Evolutionary conservation across 2,329 filamentous ascomycete genomes (phyloP).

Genomic region (Epicoccum nigrum): DNA sequence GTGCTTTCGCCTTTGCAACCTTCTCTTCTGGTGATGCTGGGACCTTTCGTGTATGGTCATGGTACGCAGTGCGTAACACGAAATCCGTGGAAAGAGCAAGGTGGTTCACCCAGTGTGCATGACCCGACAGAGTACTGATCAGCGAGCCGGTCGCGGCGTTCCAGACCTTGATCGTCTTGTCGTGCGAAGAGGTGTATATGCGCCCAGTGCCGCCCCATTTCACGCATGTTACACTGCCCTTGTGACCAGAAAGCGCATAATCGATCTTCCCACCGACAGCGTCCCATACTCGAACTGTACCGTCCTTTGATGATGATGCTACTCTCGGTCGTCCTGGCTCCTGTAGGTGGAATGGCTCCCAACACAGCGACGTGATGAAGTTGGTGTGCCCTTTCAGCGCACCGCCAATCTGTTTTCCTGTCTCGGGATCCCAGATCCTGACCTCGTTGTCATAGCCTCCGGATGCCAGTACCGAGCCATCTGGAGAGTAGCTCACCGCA

Average conservation of each 20-base stretch:
- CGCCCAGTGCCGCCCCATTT: slow-evolving; percentile 88
- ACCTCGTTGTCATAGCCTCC: slow-evolving; percentile 93
- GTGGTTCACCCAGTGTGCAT: slow-evolving; percentile 96
- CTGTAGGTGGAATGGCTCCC: slow-evolving; percentile 93
- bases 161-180: slow-evolving; percentile 94
- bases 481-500: slow-evolving; percentile 84
- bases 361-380: slow-evolving; percentile 85
- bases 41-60: slow-evolving; percentile 76
- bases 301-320: slow-evolving; percentile 88
- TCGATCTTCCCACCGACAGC: slow-evolving; percentile 79
- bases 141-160: slow-evolving; percentile 79
- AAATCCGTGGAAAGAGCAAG: slow-evolving; percentile 93
- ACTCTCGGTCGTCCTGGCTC: slow-evolving; percentile 74
- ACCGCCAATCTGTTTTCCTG: slow-evolving; percentile 73
- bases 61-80: slow-evolving; percentile 81
- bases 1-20: slow-evolving; percentile 74
- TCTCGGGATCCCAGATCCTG: slow-evolving; percentile 85
- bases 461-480: slow-evolving; percentile 80
- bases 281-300: slow-evolving; percentile 86
- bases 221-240: slow-evolving; percentile 85
- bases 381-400: slow-evolving; percentile 85
- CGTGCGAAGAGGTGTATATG: slow-evolving; percentile 68
- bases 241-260: slow-evolving; percentile 85
- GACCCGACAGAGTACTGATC: slow-evolving; percentile 77
- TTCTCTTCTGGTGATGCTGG: slow-evolving; percentile 74